Conservation (phyloP, 257 asterid species). For the Lithospermum erythrorhizon region DNA sequence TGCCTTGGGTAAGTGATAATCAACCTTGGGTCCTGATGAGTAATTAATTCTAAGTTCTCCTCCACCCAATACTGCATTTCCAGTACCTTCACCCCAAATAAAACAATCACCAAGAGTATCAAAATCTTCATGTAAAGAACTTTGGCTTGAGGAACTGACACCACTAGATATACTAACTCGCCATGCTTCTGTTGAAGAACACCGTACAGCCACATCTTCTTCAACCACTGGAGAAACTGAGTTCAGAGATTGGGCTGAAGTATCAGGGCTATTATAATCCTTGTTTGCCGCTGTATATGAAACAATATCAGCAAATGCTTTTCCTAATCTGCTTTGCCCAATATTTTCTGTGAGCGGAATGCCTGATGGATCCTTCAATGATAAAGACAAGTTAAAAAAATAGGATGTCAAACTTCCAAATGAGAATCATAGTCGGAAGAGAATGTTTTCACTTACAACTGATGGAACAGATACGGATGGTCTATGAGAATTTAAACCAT, state of each 20-base stretch:
- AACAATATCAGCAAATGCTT: slow-evolving; percentile 62
- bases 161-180: slow-evolving; percentile 87
- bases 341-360: slow-evolving; percentile 29
- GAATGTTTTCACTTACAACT: slow-evolving; percentile 30
- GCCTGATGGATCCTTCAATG: slow-evolving; percentile 42
- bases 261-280: slow-evolving; percentile 28
- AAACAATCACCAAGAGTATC: slow-evolving; percentile 73
- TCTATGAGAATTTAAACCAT: slow-evolving; percentile 38
- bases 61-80: slow-evolving; percentile 58
- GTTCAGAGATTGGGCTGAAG: slow-evolving; percentile 19
- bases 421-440: neutral
- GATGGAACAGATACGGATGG: slow-evolving; percentile 30
- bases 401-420: neutral
- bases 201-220: slow-evolving; percentile 40
- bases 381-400: neutral
- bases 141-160: slow-evolving; percentile 85
- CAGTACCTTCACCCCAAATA: slow-evolving; percentile 82
- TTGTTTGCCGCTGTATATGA: slow-evolving; percentile 51
- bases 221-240: slow-evolving; percentile 21
- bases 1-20: slow-evolving; percentile 55
- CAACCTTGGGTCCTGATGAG: slow-evolving; percentile 20
- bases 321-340: slow-evolving; percentile 59
- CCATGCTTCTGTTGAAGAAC: slow-evolving; percentile 45
- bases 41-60: slow-evolving; percentile 26
- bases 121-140: slow-evolving; percentile 67